Base-by-base conservation (phyloP, 306 rosid genomes). In the Trifolium pratense region DNA sequence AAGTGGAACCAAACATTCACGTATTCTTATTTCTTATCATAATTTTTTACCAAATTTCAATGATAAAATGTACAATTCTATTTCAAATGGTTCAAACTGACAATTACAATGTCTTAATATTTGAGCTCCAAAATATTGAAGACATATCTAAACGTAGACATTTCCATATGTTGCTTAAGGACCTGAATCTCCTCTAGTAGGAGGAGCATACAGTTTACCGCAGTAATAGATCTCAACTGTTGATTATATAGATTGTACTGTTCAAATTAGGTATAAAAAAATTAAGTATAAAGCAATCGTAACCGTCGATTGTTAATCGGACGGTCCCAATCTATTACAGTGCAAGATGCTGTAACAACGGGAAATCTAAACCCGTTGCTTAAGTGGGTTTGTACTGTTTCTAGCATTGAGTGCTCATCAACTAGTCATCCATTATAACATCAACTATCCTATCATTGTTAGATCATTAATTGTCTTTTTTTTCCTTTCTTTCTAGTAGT, bases 401-500 rank as follows among this genome's bases (percentile, higher is more conserved):
- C 34, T 79, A 66, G 37, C 55, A 34, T 16, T 73, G 80, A 69
- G 72, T 77, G 78, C 64, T 75, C 58, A 66, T 78, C 66, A 76
- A 68, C 61, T 61, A 51, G 75, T 68, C 60, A 67, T 66, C 74
- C 73, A 58, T 79, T 66, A 68, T 77, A 56, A 39, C 68, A 72
- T 49, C 55, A 52, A 67, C 74, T 81, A 61, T 75, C 70, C 70
- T 42, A 83, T 86, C 81, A 83, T 83, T 86, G 85, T 72, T 77
- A 34, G 83, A 82, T 86, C 78, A 86, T 86, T 79, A 83, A 82
- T 79, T 68, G 75, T 57, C 66, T 46, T 68, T 80, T 59, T 75
- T 78, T 12, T 57, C n/a, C n/a, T 78, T 55, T 25, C 0, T 25
- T 29, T 29, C 0, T 29, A 13, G 53, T 53, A 23, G 51, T 70